Conservation (phyloP, 345 rosid genomes). For the Carallia brachiata region DNA sequence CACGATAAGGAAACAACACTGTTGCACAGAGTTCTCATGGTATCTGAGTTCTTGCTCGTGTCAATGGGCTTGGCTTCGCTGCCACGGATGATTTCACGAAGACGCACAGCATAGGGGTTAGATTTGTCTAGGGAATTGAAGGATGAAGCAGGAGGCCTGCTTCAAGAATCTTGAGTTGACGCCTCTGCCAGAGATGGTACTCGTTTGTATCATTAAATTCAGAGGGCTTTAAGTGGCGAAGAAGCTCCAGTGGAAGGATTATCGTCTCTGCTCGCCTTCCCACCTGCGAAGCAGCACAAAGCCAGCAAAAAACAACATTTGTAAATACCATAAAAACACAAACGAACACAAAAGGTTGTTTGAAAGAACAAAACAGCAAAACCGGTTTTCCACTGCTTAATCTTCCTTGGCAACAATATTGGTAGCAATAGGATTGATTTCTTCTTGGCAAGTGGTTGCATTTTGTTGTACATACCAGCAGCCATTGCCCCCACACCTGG, state of each 20-base stretch:
- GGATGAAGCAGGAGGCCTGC: conserved; percentile 76
- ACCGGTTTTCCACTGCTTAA: too few relatives aligned
- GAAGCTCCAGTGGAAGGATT: conserved; percentile 82
- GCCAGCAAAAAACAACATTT: too few relatives aligned
- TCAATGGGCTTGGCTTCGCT: conserved; percentile 49
- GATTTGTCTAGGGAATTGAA: conserved; percentile 64
- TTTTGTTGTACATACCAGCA: too few relatives aligned
- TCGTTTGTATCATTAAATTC: conserved; percentile 70
- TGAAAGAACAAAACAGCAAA: too few relatives aligned
- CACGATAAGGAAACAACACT: conserved; percentile 68
- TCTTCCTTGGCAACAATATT: too few relatives aligned
- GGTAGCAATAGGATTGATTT: too few relatives aligned
- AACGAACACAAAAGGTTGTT: too few relatives aligned
- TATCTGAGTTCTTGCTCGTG: conserved; percentile 68
- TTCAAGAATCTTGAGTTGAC: conserved; percentile 78
- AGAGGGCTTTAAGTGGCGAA: conserved; percentile 73
- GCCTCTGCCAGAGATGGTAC: conserved; percentile 78
- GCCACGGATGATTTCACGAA: conserved; percentile 55
- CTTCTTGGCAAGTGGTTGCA: too few relatives aligned
- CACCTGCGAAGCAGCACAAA: conserved; percentile 34
- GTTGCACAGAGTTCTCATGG: conserved; percentile 64
- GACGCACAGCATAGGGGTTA: conserved; percentile 47
- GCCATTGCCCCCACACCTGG: too few relatives aligned
- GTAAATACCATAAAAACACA: too few relatives aligned
- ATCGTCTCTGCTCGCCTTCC: conserved; percentile 83